Percentiles rank a stretch among this genome's conserved stretches.
phyloP scores from a whole-genome alignment of 139 green algal species.

The Mychonastes homosphaera region DNA sequence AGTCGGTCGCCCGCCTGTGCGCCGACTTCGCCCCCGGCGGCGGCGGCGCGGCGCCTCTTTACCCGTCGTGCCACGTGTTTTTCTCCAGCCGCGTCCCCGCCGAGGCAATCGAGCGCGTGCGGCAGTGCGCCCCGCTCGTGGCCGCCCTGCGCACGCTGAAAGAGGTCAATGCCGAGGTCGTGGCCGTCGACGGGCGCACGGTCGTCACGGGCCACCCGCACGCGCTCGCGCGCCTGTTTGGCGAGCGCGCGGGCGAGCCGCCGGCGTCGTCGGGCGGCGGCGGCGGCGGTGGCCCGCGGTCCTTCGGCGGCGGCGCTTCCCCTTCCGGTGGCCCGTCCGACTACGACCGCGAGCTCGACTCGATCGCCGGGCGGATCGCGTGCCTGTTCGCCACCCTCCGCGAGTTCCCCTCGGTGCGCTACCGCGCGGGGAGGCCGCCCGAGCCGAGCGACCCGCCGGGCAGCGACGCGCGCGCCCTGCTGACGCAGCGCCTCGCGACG shows the following conservation, averaged over 20 bases:
- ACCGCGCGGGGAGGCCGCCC: constrained; percentile 30
- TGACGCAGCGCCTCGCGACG: constrained; percentile 52
- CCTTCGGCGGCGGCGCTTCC: no score
- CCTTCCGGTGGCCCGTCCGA: no score
- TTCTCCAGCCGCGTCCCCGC: constrained; percentile 49
- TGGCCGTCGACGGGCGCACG: constrained; percentile 61
- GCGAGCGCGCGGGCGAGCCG: constrained; percentile 2
- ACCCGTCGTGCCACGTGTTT: constrained; percentile 77
- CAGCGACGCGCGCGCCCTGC: constrained; percentile 21
- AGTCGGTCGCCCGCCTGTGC: constrained; percentile 38
- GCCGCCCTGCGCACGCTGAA: constrained; percentile 49
- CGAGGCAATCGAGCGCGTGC: constrained; percentile 40
- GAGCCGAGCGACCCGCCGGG: constrained; percentile 47
- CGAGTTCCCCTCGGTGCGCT: constrained; percentile 58
- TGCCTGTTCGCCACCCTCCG: constrained; percentile 58
- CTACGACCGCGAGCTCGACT: constrained; percentile 29
- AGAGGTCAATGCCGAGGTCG: constrained; percentile 79
- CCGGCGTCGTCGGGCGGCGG: no score
- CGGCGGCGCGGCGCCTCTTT: constrained; percentile 22
- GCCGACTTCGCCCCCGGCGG: constrained; percentile 43
- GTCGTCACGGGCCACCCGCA: constrained; percentile 67
- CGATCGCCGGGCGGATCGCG: constrained; percentile 42
- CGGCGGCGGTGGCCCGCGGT: no score
- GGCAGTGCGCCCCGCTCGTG: constrained; percentile 32
- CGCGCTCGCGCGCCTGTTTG: constrained; percentile 42